Conservation (phyloP, 2,329 filamentous ascomycete species). For the Talaromyces sp. region DNA sequence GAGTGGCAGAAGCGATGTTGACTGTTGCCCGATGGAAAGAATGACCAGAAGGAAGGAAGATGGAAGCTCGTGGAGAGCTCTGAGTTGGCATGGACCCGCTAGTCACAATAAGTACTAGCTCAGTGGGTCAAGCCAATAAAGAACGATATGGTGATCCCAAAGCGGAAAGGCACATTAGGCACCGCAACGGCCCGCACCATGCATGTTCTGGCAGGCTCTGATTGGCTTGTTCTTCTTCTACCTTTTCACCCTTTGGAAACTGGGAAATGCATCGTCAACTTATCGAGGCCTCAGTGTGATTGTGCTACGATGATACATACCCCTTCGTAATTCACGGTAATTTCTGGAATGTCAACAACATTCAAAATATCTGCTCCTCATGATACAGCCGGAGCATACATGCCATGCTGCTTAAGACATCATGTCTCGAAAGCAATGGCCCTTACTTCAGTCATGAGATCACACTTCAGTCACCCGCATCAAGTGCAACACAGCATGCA, state of each 20-base stretch:
- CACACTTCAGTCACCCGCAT: neutral
- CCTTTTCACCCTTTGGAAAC: neutral
- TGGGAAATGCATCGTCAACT: neutral
- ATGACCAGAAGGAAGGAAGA: neutral
- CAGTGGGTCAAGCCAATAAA: neutral
- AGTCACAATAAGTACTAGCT: neutral
- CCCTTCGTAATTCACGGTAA: neutral
- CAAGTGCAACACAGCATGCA: constrained; percentile 1
- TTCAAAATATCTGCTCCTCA: neutral
- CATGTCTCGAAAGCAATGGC: neutral
- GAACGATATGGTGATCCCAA: neutral
- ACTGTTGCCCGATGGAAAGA: neutral
- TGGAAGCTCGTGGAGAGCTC: neutral
- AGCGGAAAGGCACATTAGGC: constrained; percentile 8
- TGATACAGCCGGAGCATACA: neutral
- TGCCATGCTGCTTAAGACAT: neutral
- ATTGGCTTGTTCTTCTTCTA: constrained; percentile 3
- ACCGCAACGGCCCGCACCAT: constrained; percentile 17
- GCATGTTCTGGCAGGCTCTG: constrained; percentile 18
- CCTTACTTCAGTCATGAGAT: constrained; percentile 1
- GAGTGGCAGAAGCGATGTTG: neutral
- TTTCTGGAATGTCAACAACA: neutral
- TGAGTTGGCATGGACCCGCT: constrained; percentile 6
- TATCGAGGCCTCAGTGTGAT: neutral
- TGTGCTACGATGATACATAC: neutral